These are phyloP conservation scores for Pythium grandisporangium DNA, from an alignment of 352 stramenopile genomes.

Conservation along the genomic window DNA sequence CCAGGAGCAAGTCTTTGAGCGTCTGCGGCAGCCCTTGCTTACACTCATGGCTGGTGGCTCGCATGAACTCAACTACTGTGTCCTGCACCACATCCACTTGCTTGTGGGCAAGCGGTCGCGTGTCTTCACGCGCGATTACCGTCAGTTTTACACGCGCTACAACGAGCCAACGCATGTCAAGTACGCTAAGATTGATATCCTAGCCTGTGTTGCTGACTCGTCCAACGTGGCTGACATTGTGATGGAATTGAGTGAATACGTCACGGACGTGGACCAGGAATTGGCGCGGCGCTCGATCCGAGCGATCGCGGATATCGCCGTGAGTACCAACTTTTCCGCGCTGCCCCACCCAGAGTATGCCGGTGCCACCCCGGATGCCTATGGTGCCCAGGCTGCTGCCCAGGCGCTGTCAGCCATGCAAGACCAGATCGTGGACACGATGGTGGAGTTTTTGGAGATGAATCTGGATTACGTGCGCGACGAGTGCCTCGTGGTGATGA, in stretches of 20 bases:
- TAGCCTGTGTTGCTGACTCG: constrained; percentile 92
- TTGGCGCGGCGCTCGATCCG: constrained; percentile 89
- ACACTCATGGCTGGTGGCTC: constrained; percentile 95
- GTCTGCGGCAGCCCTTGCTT: constrained; percentile 94
- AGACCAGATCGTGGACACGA: constrained; percentile 84
- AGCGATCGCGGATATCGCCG: constrained; percentile 91
- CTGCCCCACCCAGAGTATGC: constrained; percentile 21
- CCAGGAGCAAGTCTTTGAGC: constrained; percentile 83
- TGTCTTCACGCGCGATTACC: constrained; percentile 97
- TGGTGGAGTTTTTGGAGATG: constrained; percentile 97
- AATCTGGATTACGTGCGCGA: constrained; percentile 94
- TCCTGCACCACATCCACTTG: constrained; percentile 96
- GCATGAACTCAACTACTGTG: constrained; percentile 91
- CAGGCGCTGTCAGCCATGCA: constrained; percentile 68
- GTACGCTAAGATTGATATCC: constrained; percentile 96
- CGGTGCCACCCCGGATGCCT: constrained; percentile 47
- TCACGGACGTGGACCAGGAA: constrained; percentile 91
- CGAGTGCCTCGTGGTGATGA: constrained; percentile 95
- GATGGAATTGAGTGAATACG: constrained; percentile 96
- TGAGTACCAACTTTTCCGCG: constrained; percentile 65
- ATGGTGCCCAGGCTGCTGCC: constrained; percentile 53
- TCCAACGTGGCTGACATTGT: constrained; percentile 95
- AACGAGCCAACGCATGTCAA: constrained; percentile 98
- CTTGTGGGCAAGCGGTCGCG: constrained; percentile 92
- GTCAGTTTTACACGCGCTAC: constrained; percentile 97